Conservation (phyloP, 805 yeast species). For the Metschnikowia kofuensis region DNA sequence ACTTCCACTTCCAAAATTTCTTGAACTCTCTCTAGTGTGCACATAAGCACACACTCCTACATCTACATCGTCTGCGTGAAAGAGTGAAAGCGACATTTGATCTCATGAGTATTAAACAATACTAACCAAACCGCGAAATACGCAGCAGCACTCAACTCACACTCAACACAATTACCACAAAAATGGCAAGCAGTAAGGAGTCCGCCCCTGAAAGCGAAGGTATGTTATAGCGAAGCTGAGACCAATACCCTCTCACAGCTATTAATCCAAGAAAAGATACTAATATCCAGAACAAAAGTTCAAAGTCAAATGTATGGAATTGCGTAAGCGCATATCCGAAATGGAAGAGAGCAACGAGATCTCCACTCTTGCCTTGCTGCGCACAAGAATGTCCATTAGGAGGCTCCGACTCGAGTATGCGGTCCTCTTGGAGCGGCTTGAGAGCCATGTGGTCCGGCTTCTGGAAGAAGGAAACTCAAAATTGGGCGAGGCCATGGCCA, state of each 20-base stretch:
- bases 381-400: conserved; percentile 73
- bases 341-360: conserved; percentile 77
- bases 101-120: too few species aligned
- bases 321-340: conserved; percentile 65
- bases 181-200: conserved; percentile 17
- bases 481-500: conserved; percentile 33
- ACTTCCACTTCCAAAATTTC: neutral
- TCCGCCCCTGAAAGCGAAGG: conserved; percentile 41
- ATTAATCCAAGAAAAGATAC: neutral
- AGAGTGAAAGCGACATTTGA: too few species aligned
- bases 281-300: conserved; percentile 35
- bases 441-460: conserved; percentile 37
- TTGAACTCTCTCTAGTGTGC: neutral
- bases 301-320: conserved; percentile 66
- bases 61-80: neutral
- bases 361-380: conserved; percentile 68
- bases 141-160: too few species aligned
- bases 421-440: conserved; percentile 75
- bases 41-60: neutral
- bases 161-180: neutral
- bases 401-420: conserved; percentile 82
- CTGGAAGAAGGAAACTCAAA: conserved; percentile 23
- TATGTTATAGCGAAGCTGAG: conserved; percentile 20
- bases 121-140: too few species aligned
- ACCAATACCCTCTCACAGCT: neutral